Base-by-base conservation (phyloP, 2,329 filamentous ascomycete species). In the Chaetomium sp. region DNA sequence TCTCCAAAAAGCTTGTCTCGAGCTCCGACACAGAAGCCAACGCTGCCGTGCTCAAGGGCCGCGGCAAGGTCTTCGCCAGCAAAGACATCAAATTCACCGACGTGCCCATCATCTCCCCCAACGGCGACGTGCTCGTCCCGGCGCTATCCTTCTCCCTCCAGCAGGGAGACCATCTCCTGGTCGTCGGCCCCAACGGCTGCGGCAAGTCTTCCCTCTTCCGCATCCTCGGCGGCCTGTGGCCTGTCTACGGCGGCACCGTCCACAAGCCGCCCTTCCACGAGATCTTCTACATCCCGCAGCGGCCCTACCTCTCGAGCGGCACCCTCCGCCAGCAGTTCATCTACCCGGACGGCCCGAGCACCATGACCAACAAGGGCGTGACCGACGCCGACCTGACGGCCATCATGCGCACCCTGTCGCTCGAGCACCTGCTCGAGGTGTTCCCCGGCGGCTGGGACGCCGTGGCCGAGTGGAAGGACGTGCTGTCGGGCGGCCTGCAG, bases 251-350 rank as follows among this genome's bases (percentile, higher is more conserved):
- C 69, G 95, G 95, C 59, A 92, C 87, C 1, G 95, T 99, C 23
- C 85, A 92, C 72, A 98, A 98, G 76, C 95, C 95, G 1, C 88
- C 91, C 1, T 95, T 94, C 73, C 88, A 91, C 70, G 90, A 95
- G 75, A 98, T 99, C 74, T 99, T 98, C 79, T 99, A 99, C 79
- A 96, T 99, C 69, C 95, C 95, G 0, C 95, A 99, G 74, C 88
- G 95, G 1, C 95, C 95, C 0, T 99, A 99, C 74, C 85, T 99
- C 1, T 95, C 91, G 16, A 88, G 92, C 60, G 95, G 95, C 25
- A 93, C 91, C 1, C 85, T 99, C n/a, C 89, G 95, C 47, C 93
- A 98, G 76, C 95, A 99, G 74, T 93, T 99, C 71, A 97, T 95
- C 65, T 99, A 99, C 77, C 95, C 95, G 0, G 95, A 99, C 77